These are phyloP conservation scores for Aspergillus caelatus DNA, from an alignment of 2,329 filamentous ascomycete species.

Conservation along the genomic window DNA sequence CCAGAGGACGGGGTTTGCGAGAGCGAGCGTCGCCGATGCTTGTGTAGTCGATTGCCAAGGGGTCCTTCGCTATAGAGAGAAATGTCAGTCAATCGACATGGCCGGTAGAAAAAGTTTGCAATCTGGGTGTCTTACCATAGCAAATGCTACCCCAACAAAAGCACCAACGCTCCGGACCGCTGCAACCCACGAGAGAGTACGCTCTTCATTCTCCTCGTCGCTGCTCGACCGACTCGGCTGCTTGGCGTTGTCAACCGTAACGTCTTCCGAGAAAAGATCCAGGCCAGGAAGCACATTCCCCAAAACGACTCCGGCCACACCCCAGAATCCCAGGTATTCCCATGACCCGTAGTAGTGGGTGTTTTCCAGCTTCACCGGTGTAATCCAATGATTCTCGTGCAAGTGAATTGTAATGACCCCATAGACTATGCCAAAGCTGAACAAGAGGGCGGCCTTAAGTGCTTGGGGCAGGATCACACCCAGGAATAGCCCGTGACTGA, in stretches of 20 bases:
- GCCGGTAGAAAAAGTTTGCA: not conserved
- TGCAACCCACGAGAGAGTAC: constrained; percentile 65
- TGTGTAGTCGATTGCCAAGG: constrained; percentile 96
- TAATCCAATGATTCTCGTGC: constrained; percentile 67
- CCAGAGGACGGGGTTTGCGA: constrained; percentile 93
- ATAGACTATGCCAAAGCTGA: constrained; percentile 78
- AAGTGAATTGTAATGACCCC: constrained; percentile 79
- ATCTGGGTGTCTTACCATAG: constrained; percentile 68
- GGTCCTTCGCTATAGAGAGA: constrained; percentile 69
- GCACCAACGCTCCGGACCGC: constrained; percentile 70
- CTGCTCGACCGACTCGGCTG: constrained; percentile 30
- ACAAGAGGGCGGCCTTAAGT: constrained; percentile 67
- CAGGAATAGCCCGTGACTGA: constrained; percentile 41
- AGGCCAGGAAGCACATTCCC: constrained; percentile 83
- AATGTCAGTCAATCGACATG: constrained; percentile 15
- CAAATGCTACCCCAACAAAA: constrained; percentile 74
- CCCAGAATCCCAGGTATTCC: constrained; percentile 80
- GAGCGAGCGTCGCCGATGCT: constrained; percentile 81
- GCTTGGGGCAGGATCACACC: constrained; percentile 57
- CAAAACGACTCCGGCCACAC: constrained; percentile 72
- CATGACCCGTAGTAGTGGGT: constrained; percentile 58
- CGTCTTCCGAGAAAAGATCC: constrained; percentile 71
- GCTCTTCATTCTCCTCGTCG: constrained; percentile 33
- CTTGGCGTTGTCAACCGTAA: constrained; percentile 42
- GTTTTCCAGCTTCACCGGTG: constrained; percentile 62